Evolutionary conservation across 495 filamentous ascomycete genomes (phyloP).

Genomic region (Immersiella caudata): DNA sequence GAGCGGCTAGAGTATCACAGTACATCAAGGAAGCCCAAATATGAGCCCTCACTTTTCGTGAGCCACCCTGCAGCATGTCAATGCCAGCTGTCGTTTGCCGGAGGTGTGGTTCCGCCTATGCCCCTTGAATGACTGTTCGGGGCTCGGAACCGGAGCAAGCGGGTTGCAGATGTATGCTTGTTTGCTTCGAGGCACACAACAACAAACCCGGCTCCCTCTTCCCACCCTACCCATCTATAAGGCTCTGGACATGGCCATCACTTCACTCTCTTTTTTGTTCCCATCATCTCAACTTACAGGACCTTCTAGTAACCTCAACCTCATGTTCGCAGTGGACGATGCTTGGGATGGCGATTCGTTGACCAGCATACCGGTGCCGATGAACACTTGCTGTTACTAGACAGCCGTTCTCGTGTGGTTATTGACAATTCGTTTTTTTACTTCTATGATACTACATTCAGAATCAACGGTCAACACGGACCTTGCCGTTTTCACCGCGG

Average conservation of each 20-base stretch:
- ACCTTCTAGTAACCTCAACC: slow-evolving; percentile 10
- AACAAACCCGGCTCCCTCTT: neutral
- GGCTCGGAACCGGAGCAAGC: neutral
- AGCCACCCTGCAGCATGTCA: slow-evolving; percentile 3
- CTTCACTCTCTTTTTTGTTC: neutral
- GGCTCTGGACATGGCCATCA: neutral
- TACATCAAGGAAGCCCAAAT: neutral
- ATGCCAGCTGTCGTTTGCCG: neutral
- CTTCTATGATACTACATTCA: neutral
- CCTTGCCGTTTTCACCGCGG: neutral
- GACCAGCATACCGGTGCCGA: slow-evolving; percentile 24
- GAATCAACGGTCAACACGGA: neutral
- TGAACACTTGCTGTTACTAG: slow-evolving; percentile 34
- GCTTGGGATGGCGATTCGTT: slow-evolving; percentile 17
- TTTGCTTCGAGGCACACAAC: neutral
- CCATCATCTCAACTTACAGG: neutral
- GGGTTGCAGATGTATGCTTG: neutral
- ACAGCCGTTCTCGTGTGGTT: slow-evolving; percentile 31
- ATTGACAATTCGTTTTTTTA: slow-evolving; percentile 4
- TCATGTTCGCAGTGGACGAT: slow-evolving; percentile 21
- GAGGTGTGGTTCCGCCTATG: neutral
- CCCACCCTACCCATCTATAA: neutral
- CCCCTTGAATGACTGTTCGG: neutral
- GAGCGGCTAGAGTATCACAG: neutral
- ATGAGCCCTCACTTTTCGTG: slow-evolving; percentile 1